Evolutionary conservation across 176 grass and related monocot genomes (phyloP).

Genomic region (Secale cereale): DNA sequence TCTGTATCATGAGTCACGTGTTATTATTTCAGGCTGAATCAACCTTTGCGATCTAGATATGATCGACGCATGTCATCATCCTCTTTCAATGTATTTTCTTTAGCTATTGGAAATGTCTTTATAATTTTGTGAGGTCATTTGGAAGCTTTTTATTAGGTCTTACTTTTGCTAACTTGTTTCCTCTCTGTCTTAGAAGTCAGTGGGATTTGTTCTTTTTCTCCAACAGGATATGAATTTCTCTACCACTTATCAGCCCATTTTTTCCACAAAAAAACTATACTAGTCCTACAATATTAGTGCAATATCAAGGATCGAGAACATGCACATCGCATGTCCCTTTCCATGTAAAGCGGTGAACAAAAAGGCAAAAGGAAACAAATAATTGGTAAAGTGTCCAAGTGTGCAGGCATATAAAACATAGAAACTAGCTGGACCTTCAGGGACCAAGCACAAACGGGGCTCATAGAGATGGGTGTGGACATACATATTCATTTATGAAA

Average conservation of each 20-base stretch:
- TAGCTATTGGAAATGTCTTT: background rate
- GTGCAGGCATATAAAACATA: background rate
- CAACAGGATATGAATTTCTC: background rate
- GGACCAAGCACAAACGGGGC: no score
- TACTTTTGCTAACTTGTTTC: background rate
- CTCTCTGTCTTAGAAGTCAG: accelerated
- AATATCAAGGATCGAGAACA: background rate
- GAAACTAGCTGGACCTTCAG: no score
- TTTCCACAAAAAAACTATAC: background rate
- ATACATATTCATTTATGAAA: no score
- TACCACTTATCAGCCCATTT: background rate
- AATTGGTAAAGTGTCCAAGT: background rate
- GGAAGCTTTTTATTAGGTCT: background rate
- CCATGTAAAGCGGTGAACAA: background rate
- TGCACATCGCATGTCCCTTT: background rate
- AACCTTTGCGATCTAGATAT: background rate
- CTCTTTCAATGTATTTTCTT: background rate
- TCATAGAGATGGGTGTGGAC: no score
- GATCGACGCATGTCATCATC: background rate
- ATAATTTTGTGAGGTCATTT: background rate
- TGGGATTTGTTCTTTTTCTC: background rate
- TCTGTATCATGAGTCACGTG: no score
- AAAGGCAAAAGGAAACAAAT: background rate
- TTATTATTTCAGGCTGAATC: background rate
- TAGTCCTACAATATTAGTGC: background rate